A percentile compares a stretch with the other conserved stretches of the same genome.
Conservation (phyloP, 2,329 filamentous ascomycete genomes). For the Fusarium nelsonii region DNA sequence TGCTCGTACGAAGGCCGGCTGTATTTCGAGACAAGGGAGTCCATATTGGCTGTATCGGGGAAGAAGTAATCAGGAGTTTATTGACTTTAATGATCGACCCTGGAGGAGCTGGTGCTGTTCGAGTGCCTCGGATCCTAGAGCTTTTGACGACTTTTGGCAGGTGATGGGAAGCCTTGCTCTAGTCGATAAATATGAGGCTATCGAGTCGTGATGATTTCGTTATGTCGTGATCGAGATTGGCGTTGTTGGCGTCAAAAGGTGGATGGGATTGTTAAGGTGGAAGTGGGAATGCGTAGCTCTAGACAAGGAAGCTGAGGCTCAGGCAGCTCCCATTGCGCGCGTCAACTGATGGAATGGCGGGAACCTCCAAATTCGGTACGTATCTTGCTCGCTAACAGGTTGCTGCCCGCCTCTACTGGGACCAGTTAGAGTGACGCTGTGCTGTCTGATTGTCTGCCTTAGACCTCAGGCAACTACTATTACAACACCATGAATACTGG, state of each 20-base stretch:
- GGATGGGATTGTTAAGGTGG: conserved; percentile 22
- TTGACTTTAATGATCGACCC: conserved; percentile 20
- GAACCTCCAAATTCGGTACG: conserved; percentile 26
- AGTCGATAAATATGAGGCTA: conserved; percentile 5
- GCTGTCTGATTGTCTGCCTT: background rate
- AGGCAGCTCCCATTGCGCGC: conserved; percentile 61
- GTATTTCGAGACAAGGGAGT: conserved; percentile 93
- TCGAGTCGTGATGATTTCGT: conserved; percentile 22
- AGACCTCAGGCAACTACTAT: conserved; percentile 5
- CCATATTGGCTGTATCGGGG: conserved; percentile 70
- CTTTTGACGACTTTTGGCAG: conserved; percentile 9
- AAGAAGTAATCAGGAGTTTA: conserved; percentile 4
- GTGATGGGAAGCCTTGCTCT: background rate
- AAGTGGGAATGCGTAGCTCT: conserved; percentile 41
- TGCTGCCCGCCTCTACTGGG: background rate
- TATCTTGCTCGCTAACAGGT: conserved; percentile 8
- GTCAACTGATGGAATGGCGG: conserved; percentile 49
- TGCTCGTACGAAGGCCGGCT: conserved; percentile 79
- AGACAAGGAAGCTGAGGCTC: conserved; percentile 49
- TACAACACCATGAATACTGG: background rate
- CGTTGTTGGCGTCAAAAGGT: conserved; percentile 17
- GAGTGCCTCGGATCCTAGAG: conserved; percentile 17
- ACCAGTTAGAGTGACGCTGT: background rate
- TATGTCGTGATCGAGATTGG: conserved; percentile 25
- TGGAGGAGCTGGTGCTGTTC: conserved; percentile 23